Conservation (phyloP, 805 yeast species). For the Wickerhamiella occidentalis region DNA sequence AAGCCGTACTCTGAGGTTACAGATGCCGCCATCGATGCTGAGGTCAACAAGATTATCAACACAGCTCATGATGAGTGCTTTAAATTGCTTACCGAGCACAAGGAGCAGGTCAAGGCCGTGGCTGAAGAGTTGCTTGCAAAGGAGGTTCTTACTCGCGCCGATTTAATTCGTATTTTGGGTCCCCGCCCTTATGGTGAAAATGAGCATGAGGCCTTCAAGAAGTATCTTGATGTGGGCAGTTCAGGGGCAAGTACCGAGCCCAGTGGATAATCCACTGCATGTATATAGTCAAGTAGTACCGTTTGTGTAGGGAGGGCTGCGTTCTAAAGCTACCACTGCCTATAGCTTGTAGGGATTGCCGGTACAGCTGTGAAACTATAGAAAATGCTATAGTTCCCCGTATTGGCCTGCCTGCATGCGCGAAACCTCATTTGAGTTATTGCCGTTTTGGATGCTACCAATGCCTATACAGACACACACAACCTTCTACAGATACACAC, state of each 20-base stretch:
- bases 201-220: slow-evolving; percentile 78
- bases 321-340: no score
- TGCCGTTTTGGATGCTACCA: not conserved
- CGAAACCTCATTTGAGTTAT: not conserved
- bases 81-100: slow-evolving; percentile 44
- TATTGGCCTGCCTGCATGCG: no score
- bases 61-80: slow-evolving; percentile 54
- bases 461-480: no score
- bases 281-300: no score
- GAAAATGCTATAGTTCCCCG: no score
- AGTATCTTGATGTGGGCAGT: slow-evolving; percentile 45
- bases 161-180: slow-evolving; percentile 65
- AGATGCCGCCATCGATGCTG: slow-evolving; percentile 52
- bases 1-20: slow-evolving; percentile 67
- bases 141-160: slow-evolving; percentile 72
- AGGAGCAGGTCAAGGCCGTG: slow-evolving; percentile 50
- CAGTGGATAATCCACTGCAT: not conserved
- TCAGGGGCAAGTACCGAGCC: not conserved
- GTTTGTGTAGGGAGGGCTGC: no score
- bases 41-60: slow-evolving; percentile 52
- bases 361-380: no score
- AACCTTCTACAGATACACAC: no score
- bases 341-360: no score
- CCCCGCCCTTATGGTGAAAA: slow-evolving; percentile 62
- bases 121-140: slow-evolving; percentile 61